These are phyloP conservation scores for Salisapilia sapeloensis DNA, from an alignment of 352 stramenopile genomes.

Conservation along the genomic window DNA sequence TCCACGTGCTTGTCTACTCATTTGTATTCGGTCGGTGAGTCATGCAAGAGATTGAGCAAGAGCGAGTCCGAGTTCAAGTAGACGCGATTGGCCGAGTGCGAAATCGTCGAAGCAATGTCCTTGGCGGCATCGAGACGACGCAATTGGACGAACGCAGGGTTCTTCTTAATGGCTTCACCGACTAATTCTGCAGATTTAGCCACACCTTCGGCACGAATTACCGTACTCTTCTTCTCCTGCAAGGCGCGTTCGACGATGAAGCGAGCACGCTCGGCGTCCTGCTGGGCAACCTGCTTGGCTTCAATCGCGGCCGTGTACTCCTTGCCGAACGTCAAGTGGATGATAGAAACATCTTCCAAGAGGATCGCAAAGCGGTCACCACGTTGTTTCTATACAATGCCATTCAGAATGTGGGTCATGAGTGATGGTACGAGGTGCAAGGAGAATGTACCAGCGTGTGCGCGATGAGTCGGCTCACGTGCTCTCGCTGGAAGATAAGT, in stretches of 20 bases:
- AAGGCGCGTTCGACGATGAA: constrained; percentile 97
- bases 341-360: constrained; percentile 98
- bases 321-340: constrained; percentile 95
- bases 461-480: constrained; percentile 91
- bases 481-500: constrained; percentile 98
- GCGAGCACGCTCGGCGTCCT: constrained; percentile 96
- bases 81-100: constrained; percentile 91
- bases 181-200: constrained; percentile 97
- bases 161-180: constrained; percentile 97
- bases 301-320: constrained; percentile 99
- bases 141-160: constrained; percentile 98
- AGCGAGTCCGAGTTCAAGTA: constrained; percentile 97
- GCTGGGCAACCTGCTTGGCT: constrained; percentile 98
- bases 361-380: constrained; percentile 87
- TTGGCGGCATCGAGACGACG: constrained; percentile 96
- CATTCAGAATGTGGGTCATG: constrained; percentile 10
- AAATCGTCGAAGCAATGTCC: constrained; percentile 96
- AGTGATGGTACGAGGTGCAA: constrained; percentile 10
- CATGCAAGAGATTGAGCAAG: constrained; percentile 91
- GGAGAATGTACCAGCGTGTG: constrained; percentile 59
- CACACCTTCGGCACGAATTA: constrained; percentile 96
- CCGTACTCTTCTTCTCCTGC: constrained; percentile 98
- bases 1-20: too few species aligned
- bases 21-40: constrained; percentile 15
- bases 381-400: constrained; percentile 53